Conservation (phyloP, 2,329 filamentous ascomycete species). For the Pestalotiopsis sp. region DNA sequence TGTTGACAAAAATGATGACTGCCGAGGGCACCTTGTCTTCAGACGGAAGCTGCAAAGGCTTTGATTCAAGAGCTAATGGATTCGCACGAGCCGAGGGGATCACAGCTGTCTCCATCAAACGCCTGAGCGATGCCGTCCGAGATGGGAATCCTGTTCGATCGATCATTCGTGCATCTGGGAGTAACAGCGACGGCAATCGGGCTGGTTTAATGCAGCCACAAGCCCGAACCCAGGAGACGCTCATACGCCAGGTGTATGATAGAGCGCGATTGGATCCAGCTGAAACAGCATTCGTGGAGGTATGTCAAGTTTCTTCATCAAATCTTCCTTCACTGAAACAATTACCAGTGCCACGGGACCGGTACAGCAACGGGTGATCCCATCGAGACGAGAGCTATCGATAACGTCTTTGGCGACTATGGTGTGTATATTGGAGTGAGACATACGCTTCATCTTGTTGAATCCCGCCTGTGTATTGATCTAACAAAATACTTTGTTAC, state of each 20-base stretch:
- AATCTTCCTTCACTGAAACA: slow-evolving; percentile 25
- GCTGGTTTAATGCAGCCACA: background rate
- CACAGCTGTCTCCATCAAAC: slow-evolving; percentile 43
- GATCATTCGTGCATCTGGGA: slow-evolving; percentile 38
- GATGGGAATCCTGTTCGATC: slow-evolving; percentile 41
- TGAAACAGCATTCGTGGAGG: background rate
- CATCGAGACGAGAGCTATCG: slow-evolving; percentile 27
- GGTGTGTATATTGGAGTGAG: slow-evolving; percentile 26
- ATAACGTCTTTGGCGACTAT: slow-evolving; percentile 2
- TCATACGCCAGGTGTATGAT: background rate
- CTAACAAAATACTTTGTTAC: no score
- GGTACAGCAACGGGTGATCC: slow-evolving; percentile 26
- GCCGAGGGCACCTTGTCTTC: background rate
- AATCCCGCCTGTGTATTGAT: no score
- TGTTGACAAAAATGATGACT: background rate
- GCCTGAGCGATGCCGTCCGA: slow-evolving; percentile 41
- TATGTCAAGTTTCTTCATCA: slow-evolving; percentile 33
- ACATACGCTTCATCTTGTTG: background rate
- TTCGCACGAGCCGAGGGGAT: slow-evolving; percentile 53
- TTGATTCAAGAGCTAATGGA: slow-evolving; percentile 34
- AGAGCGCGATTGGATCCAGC: background rate
- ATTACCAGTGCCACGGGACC: slow-evolving; percentile 25
- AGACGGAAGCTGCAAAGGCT: slow-evolving; percentile 1
- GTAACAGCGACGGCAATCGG: slow-evolving; percentile 34
- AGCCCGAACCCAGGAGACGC: background rate